phyloP scores from a whole-genome alignment of 2,329 filamentous ascomycete species.

The Botrytis medusae region DNA sequence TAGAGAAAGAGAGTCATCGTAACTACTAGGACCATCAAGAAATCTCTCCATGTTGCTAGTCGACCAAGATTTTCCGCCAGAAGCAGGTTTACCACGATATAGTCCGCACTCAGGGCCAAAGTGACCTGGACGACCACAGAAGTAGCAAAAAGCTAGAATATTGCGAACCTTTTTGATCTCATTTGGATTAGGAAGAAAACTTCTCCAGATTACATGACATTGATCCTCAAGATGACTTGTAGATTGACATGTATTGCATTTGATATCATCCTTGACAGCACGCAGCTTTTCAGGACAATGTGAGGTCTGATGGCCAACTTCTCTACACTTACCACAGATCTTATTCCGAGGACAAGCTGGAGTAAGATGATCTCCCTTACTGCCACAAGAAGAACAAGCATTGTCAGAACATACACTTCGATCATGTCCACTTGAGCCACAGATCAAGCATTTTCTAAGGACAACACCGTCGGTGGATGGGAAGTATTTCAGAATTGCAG shows the following conservation, averaged over 20 bases:
- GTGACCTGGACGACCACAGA: slow-evolving; percentile 55
- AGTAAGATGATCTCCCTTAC: slow-evolving; percentile 46
- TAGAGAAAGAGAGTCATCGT: slow-evolving; percentile 32
- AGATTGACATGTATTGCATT: slow-evolving; percentile 61
- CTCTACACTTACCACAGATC: slow-evolving; percentile 60
- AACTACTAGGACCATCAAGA: slow-evolving; percentile 47
- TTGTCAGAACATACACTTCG: slow-evolving; percentile 47
- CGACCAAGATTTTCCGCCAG: slow-evolving; percentile 53
- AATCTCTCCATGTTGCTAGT: slow-evolving; percentile 50
- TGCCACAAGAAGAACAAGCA: slow-evolving; percentile 51
- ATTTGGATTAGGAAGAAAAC: slow-evolving; percentile 47
- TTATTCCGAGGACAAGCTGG: slow-evolving; percentile 51
- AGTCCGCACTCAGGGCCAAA: slow-evolving; percentile 56
- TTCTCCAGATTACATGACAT: slow-evolving; percentile 63
- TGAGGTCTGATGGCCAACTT: slow-evolving; percentile 56
- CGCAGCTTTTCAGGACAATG: slow-evolving; percentile 58
- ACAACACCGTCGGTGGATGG: slow-evolving; percentile 41
- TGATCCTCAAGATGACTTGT: slow-evolving; percentile 56
- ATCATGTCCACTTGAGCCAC: slow-evolving; percentile 50
- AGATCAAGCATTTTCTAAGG: slow-evolving; percentile 49
- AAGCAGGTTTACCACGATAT: slow-evolving; percentile 25
- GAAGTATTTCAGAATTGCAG: slow-evolving; percentile 44
- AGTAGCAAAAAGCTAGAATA: slow-evolving; percentile 55
- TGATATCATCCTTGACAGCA: slow-evolving; percentile 51
- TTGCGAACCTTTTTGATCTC: slow-evolving; percentile 49